Evolutionary conservation across 2,329 filamentous ascomycete species (phyloP).

Genomic region (Aureobasidium sp.): DNA sequence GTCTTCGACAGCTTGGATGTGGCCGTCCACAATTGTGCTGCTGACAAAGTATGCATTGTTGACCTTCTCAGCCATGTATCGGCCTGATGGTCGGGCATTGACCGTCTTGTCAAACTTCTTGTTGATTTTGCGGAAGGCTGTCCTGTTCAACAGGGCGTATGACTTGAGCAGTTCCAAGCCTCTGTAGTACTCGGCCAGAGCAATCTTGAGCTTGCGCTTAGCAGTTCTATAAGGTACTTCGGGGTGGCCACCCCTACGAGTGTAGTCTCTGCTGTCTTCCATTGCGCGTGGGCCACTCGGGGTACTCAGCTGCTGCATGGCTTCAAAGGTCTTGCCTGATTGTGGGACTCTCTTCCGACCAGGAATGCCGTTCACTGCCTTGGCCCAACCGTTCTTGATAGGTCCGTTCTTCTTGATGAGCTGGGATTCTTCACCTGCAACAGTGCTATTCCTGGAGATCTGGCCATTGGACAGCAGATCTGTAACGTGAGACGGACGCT

Average conservation of each 20-base stretch:
- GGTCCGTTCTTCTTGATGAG: constrained; percentile 4
- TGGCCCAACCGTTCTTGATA: constrained; percentile 32
- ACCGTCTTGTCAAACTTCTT: constrained; percentile 97
- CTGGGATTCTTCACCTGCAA: background rate
- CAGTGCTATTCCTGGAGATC: constrained; percentile 1
- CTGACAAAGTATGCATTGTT: constrained; percentile 87
- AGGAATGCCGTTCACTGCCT: background rate
- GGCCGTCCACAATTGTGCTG: constrained; percentile 73
- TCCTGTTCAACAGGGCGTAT: constrained; percentile 82
- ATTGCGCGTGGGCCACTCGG: constrained; percentile 30
- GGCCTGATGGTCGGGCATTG: constrained; percentile 65
- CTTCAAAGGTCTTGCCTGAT: constrained; percentile 49
- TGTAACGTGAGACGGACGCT: background rate
- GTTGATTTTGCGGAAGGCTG: constrained; percentile 93
- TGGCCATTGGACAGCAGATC: background rate
- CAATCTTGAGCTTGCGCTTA: constrained; percentile 85
- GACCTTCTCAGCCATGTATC: constrained; percentile 87
- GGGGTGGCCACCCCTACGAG: constrained; percentile 30
- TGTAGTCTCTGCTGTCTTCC: constrained; percentile 38
- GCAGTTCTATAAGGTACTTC: constrained; percentile 78
- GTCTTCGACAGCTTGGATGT: constrained; percentile 78
- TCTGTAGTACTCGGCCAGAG: constrained; percentile 88
- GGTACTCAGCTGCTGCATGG: constrained; percentile 33
- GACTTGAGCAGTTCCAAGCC: constrained; percentile 86
- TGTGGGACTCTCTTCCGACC: background rate